Evolutionary conservation across 2,329 filamentous ascomycete genomes (phyloP), one percentile per base, ranked within the genome.

Genomic region (Exophiala spinifera): DNA sequence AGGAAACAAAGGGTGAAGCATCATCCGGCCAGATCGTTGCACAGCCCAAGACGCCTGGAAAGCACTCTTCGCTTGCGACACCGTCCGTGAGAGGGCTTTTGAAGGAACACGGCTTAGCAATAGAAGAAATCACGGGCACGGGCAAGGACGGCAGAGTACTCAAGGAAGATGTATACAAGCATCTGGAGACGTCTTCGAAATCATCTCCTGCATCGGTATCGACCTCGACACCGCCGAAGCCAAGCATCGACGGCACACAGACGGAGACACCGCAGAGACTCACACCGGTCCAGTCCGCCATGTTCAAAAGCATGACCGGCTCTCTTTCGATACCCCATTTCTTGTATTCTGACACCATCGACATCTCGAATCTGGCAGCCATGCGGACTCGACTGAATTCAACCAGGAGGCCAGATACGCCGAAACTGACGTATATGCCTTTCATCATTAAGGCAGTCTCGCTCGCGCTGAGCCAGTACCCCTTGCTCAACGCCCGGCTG

Each of bases 261-360:
- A 75, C 75, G 50, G 94, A 97, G 71, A 87, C 84, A 7, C 72
- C 78, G 1, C 78, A 86, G 28, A 76, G 82, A 53, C 77, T 99
- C 57, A 89, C 89, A 11, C 86, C 85, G 34, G 87, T 89, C 13
- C 92, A 97, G 74, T 79, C 82, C 34, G 87, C 90, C 68, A 99
- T 99, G 94, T 97, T 96, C 84, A 96, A 95, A 76, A 82, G 85
- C 56, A 99, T 99, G 94, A 96, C 92, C 13, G 85, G 85, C 55
- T 96, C 92, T 2, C 80, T 99, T 60, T 83, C 74, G 47, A 97
- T 96, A 64, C 94, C 94, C 0, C 94, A 97, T 73, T 96, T 99
- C 74, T 83, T 97, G 57, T 99, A 95, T 74, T 87, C 90, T 36
- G 91, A 96, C 72, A 89, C 92, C 68, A 78, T 96, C 46, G 88